Evolutionary conservation across 2,329 filamentous ascomycete species (phyloP), one percentile per base, ranked within the genome.

Genomic region (Arthroderma sp.): DNA sequence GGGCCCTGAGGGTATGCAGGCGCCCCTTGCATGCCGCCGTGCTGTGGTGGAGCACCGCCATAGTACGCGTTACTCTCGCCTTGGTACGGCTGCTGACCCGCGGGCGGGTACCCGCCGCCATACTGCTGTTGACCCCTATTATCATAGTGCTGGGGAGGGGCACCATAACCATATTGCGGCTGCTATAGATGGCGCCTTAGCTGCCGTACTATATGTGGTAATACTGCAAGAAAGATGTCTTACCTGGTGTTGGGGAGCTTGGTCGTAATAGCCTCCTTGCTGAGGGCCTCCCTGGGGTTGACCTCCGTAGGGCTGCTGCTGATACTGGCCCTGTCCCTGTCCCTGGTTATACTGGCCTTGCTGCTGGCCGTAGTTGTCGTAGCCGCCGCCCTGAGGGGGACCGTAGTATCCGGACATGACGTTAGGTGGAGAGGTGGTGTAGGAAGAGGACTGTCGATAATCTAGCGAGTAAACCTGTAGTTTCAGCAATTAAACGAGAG

Each of bases 11-110:
- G 49, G 28, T 51, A 51, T n/a, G 47, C 47, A 17, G 47, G 25
- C n/a, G 47, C 47, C 13, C 58, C 58, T 31, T 54, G 55, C 19
- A 41, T 52, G 33, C 56, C 56, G 17, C 35, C 41, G 41, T 47
- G 52, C 28, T 56, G 43, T 19, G 58, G 53, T 11, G 41, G 47
- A 21, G n/a, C 44, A 23, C 41, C 56, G 7, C 63, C 64, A 51
- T 72, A 72, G 58, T 71, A 72, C 1, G 64, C 64, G 33, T 66
- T 63, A 52, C 58, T 71, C 56, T 64, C 65, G 28, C 56, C 56
- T 47, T 68, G 68, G 55, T 64, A 60, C 6, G 61, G 62, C 51
- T 66, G 66, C 38, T 65, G 64, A 54, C 67, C 67, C 4, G 64
- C 62, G 4, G 66, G 51, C 39, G 58, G 56, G 25, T 56, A 58